These are phyloP conservation scores for Phytophthora podocarpi DNA, from an alignment of 352 stramenopile species.

Conservation along the genomic window DNA sequence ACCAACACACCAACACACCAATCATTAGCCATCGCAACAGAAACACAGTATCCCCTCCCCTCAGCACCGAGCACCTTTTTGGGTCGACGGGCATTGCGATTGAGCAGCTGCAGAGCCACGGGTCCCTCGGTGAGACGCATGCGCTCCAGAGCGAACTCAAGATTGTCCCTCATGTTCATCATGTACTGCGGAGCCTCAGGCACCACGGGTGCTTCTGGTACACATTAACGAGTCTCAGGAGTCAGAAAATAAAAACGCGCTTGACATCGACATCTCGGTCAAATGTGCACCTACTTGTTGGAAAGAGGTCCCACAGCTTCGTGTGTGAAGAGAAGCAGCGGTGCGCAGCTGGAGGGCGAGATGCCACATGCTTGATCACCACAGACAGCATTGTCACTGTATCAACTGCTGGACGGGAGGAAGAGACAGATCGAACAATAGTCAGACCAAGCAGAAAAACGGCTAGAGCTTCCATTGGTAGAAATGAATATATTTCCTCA, in stretches of 20 bases:
- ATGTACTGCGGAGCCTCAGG: constrained; percentile 48
- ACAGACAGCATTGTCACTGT: constrained; percentile 22
- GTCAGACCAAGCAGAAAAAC: constrained; percentile 17
- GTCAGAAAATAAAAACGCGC: too few species aligned
- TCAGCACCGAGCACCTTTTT: constrained; percentile 45
- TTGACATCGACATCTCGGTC: too few species aligned
- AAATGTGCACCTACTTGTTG: constrained; percentile 25
- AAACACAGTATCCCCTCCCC: not conserved
- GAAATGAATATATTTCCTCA: constrained; percentile 16
- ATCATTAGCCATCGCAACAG: not conserved
- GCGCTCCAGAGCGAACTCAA: constrained; percentile 62
- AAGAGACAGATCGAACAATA: constrained; percentile 11
- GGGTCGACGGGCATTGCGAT: constrained; percentile 45
- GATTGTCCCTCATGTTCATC: constrained; percentile 58
- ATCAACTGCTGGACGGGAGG: constrained; percentile 13
- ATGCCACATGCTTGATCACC: constrained; percentile 23
- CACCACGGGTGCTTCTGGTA: constrained; percentile 16
- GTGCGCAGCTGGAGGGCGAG: not conserved
- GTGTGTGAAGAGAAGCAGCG: constrained; percentile 40
- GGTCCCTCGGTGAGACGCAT: constrained; percentile 47
- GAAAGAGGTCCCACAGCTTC: constrained; percentile 57
- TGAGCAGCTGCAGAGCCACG: constrained; percentile 54
- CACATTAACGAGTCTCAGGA: constrained; percentile 11
- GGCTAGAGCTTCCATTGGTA: constrained; percentile 6
- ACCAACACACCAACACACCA: not conserved